phyloP scores from a whole-genome alignment of 1,284 basidiomycete species.

The Peniophora sp. region DNA sequence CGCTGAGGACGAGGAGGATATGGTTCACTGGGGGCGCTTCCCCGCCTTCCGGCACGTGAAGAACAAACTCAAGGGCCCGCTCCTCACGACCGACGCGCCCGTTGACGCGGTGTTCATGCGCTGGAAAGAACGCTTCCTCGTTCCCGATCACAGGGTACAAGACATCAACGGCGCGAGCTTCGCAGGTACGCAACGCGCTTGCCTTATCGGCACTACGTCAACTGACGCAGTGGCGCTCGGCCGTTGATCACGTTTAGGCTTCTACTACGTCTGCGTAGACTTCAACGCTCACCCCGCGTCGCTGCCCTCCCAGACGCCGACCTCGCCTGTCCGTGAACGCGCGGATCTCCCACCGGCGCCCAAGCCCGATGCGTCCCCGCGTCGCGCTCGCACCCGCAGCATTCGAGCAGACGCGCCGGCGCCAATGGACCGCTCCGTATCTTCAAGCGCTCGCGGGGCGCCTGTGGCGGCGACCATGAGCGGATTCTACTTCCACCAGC shows the following conservation, averaged over 20 bases:
- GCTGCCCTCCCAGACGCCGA: slow-evolving; percentile 21
- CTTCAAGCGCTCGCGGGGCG: slow-evolving; percentile 15
- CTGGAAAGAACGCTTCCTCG: slow-evolving; percentile 95
- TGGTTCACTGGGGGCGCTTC: slow-evolving; percentile 88
- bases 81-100: slow-evolving; percentile 69
- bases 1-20: slow-evolving; percentile 80
- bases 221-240: slow-evolving; percentile 3
- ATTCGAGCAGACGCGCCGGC: slow-evolving; percentile 9
- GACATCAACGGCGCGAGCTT: slow-evolving; percentile 96
- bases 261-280: slow-evolving; percentile 84
- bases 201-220: slow-evolving; percentile 7
- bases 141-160: slow-evolving; percentile 88
- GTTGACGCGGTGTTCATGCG: slow-evolving; percentile 85
- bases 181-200: slow-evolving; percentile 53
- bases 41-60: slow-evolving; percentile 79
- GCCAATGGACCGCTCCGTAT: slow-evolving; percentile 7
- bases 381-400: slow-evolving; percentile 17
- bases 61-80: slow-evolving; percentile 66
- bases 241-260: slow-evolving; percentile 37
- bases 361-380: slow-evolving; percentile 16
- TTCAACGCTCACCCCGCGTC: slow-evolving; percentile 50
- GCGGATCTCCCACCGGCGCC: slow-evolving; percentile 12
- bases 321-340: slow-evolving; percentile 8
- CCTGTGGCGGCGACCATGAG: slow-evolving; percentile 61
- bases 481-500: slow-evolving; percentile 92